Conservation (phyloP, 2,329 filamentous ascomycete genomes). For the Sphaerulina vaccinii region DNA sequence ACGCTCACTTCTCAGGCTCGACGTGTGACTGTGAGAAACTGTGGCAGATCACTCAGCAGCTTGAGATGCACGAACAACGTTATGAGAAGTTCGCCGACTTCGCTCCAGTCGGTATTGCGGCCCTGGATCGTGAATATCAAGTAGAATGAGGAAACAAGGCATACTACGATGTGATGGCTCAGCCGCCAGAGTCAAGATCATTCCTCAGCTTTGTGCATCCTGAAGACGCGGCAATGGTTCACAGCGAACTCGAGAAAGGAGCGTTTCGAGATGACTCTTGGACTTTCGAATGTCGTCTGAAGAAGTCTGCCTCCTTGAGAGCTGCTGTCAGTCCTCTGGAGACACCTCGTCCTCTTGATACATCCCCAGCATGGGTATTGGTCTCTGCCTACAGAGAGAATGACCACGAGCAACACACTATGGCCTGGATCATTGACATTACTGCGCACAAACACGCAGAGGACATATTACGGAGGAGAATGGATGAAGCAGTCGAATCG, state of each 20-base stretch:
- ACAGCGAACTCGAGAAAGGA: slow-evolving; percentile 16
- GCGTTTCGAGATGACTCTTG: slow-evolving; percentile 18
- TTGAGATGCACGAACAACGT: slow-evolving; percentile 17
- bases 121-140: slow-evolving; percentile 14
- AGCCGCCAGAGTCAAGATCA: slow-evolving; percentile 15
- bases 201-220: slow-evolving; percentile 21
- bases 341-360: slow-evolving; percentile 8
- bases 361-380: slow-evolving; percentile 21
- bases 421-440: slow-evolving; percentile 42
- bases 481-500: slow-evolving; percentile 42
- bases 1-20: slow-evolving; percentile 21
- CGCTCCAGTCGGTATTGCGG: slow-evolving; percentile 22
- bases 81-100: slow-evolving; percentile 25
- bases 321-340: slow-evolving; percentile 17
- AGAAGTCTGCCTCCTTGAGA: slow-evolving; percentile 16
- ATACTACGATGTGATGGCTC: slow-evolving; percentile 21
- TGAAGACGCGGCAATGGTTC: slow-evolving; percentile 18
- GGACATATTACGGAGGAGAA: slow-evolving; percentile 39
- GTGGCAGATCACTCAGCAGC: slow-evolving; percentile 18
- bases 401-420: slow-evolving; percentile 21
- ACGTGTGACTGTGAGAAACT: slow-evolving; percentile 22
- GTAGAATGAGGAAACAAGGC: slow-evolving; percentile 26
- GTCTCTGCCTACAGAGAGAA: slow-evolving; percentile 20
- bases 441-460: slow-evolving; percentile 48
- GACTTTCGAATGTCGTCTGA: slow-evolving; percentile 25